Percentiles rank a stretch among this genome's conserved stretches.
These are phyloP conservation scores for Trichoderma endophyticum DNA, from an alignment of 2,329 filamentous ascomycete species.

Conservation along the genomic window DNA sequence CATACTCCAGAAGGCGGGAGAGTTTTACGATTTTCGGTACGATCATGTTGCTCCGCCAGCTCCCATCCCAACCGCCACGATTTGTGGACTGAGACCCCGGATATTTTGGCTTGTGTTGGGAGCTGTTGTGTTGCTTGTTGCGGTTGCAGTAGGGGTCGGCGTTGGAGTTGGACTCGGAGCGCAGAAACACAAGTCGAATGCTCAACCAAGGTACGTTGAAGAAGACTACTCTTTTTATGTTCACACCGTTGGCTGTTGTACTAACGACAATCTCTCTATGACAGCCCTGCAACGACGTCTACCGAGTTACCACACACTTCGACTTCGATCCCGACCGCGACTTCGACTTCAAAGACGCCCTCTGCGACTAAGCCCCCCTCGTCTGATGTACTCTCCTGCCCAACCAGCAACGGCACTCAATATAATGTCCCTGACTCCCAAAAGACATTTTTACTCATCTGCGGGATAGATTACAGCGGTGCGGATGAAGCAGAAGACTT, in stretches of 20 bases:
- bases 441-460: conserved; percentile 42
- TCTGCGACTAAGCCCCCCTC: conserved; percentile 23
- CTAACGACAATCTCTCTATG: background rate
- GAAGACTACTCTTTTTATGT: background rate
- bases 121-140: conserved; percentile 33
- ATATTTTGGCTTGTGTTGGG: conserved; percentile 36
- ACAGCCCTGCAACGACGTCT: background rate
- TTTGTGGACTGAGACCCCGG: conserved; percentile 29
- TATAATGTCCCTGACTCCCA: conserved; percentile 40
- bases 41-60: conserved; percentile 23
- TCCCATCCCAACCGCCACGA: conserved; percentile 14
- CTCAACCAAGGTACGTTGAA: background rate
- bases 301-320: background rate
- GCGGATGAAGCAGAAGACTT: conserved; percentile 34
- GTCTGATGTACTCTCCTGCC: conserved; percentile 36
- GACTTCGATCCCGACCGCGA: conserved; percentile 18
- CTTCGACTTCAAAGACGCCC: conserved; percentile 20
- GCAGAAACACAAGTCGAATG: conserved; percentile 8
- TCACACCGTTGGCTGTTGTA: background rate
- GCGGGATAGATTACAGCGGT: conserved; percentile 46
- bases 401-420: conserved; percentile 43
- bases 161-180: conserved; percentile 9
- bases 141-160: conserved; percentile 40
- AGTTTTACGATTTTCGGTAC: conserved; percentile 27
- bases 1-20: conserved; percentile 1